A percentile compares a stretch with the other conserved stretches of the same genome.
Evolutionary conservation across 257 asterid genomes (phyloP).

Genomic region (Phtheirospermum japonicum): DNA sequence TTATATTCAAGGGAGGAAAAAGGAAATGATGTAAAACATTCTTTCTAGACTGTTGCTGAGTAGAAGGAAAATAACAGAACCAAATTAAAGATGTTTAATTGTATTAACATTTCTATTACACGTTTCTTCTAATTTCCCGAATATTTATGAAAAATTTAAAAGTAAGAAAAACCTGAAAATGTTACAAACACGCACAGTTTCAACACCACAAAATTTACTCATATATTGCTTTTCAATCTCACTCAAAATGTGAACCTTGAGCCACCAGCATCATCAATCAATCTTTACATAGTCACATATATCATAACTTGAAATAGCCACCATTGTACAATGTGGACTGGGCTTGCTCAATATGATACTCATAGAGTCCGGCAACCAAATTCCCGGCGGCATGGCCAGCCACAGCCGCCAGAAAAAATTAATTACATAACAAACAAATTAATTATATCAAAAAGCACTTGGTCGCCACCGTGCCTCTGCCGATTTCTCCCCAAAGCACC

Average conservation of each 20-base stretch:
- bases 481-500: no score
- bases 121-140: no score
- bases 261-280: no score
- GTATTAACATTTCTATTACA: not conserved
- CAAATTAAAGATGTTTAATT: slow-evolving; percentile 2
- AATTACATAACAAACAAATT: no score
- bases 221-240: no score
- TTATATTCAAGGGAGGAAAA: not conserved
- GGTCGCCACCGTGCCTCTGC: no score
- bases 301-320: slow-evolving; percentile 2
- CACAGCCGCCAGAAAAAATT: slow-evolving; percentile 41
- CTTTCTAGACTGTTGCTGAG: not conserved
- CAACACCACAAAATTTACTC: no score
- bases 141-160: no score
- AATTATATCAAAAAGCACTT: no score
- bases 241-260: no score
- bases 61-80: not conserved
- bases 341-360: slow-evolving; percentile 32
- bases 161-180: no score
- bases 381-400: slow-evolving; percentile 60
- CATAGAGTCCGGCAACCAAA: slow-evolving; percentile 36
- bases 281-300: not conserved
- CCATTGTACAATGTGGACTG: slow-evolving; percentile 21
- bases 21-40: not conserved
- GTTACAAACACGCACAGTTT: no score